These are phyloP conservation scores for Capsicum chinense DNA, from an alignment of 257 asterid species.

Conservation along the genomic window DNA sequence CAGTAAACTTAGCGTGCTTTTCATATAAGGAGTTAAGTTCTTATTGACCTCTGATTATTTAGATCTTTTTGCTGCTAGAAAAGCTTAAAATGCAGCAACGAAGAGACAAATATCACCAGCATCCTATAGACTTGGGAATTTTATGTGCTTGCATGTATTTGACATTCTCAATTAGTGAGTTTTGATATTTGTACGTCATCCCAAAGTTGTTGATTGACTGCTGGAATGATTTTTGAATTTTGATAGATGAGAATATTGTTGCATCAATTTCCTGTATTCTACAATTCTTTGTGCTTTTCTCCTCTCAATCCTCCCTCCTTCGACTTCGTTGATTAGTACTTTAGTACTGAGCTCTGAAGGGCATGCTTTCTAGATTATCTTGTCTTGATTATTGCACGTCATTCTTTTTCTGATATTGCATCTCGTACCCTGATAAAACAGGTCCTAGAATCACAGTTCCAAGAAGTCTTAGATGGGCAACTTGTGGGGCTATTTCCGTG, in stretches of 20 bases:
- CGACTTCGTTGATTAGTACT: not conserved
- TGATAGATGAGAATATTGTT: not conserved
- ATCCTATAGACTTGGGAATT: not conserved
- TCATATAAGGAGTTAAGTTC: not conserved
- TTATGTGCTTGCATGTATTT: not conserved
- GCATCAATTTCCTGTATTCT: constrained; percentile 10
- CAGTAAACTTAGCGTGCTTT: not conserved
- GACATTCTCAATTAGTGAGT: not conserved
- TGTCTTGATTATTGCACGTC: not conserved
- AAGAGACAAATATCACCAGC: not conserved
- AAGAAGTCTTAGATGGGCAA: constrained; percentile 81
- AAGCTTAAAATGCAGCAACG: constrained; percentile 10
- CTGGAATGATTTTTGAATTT: not conserved
- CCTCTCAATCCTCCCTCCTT: not conserved
- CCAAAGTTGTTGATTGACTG: not conserved
- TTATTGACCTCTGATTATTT: not conserved
- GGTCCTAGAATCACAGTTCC: constrained; percentile 86
- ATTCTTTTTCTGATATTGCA: constrained; percentile 19
- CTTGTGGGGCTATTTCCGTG: constrained; percentile 71
- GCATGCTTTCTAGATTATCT: not conserved
- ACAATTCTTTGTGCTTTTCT: constrained; percentile 5
- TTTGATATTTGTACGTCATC: not conserved
- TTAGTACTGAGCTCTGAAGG: constrained; percentile 1
- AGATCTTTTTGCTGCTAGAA: not conserved
- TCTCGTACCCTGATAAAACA: constrained; percentile 39